Conservation (phyloP, 306 rosid genomes). For the Cicer arietinum region DNA sequence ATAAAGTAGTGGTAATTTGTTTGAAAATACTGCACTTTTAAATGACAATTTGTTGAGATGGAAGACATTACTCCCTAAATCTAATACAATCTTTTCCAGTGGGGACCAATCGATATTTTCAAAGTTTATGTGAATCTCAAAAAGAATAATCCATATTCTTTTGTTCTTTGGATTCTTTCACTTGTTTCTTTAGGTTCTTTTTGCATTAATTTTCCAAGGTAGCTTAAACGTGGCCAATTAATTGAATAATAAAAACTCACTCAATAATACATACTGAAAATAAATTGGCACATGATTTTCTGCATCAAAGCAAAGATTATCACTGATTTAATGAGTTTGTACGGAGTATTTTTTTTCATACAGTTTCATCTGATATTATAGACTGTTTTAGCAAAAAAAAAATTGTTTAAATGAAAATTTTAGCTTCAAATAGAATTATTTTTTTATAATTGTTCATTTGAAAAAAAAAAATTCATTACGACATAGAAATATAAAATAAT, state of each 20-base stretch:
- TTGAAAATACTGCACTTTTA: too few species aligned
- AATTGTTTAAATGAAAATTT: too few species aligned
- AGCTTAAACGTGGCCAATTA: background rate
- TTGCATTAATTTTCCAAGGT: background rate
- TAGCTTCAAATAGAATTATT: too few species aligned
- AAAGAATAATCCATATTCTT: background rate
- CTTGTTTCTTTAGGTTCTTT: background rate
- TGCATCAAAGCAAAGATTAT: too few species aligned
- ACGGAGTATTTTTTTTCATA: background rate
- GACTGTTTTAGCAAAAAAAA: too few species aligned
- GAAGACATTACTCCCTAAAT: too few species aligned
- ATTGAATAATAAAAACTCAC: background rate
- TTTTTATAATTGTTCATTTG: too few species aligned
- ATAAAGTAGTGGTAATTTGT: too few species aligned
- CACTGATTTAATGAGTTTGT: background rate
- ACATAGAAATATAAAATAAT: too few species aligned
- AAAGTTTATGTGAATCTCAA: background rate
- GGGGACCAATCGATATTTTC: background rate
- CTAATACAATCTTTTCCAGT: background rate
- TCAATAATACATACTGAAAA: background rate
- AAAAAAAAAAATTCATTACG: too few species aligned
- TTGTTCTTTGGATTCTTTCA: background rate
- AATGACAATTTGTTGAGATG: too few species aligned
- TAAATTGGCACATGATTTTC: background rate
- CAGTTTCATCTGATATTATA: too few species aligned